Evolutionary conservation across 225 moss, liverwort and hornwort species (phyloP).

Genomic region (Marchantia paleacea): DNA sequence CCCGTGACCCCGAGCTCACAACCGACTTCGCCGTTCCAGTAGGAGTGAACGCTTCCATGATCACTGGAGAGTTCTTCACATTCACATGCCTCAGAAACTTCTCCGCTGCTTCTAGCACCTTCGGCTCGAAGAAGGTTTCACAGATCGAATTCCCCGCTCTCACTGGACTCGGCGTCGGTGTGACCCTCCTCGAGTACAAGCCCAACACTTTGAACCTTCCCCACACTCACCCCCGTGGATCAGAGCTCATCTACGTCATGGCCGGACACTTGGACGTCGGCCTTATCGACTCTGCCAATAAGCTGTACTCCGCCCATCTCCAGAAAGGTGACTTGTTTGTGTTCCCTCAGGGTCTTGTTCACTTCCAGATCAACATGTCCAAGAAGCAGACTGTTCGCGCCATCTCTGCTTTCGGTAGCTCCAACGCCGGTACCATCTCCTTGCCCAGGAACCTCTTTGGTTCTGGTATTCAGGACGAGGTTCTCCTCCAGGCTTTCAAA

Average conservation of each 20-base stretch:
- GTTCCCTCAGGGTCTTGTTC: constrained; percentile 26
- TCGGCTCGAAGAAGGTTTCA: constrained; percentile 8
- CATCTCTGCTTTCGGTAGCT: constrained; percentile 25
- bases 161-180: constrained; percentile 15
- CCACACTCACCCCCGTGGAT: constrained; percentile 34
- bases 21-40: constrained; percentile 26
- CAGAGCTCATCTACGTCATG: constrained; percentile 29
- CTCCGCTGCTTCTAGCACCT: neutral
- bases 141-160: constrained; percentile 13
- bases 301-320: constrained; percentile 28
- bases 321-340: constrained; percentile 29
- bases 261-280: constrained; percentile 23
- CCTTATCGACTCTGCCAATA: constrained; percentile 22
- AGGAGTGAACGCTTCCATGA: neutral
- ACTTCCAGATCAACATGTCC: constrained; percentile 26
- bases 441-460: constrained; percentile 20
- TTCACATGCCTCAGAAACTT: constrained; percentile 1
- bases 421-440: constrained; percentile 27
- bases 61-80: constrained; percentile 23
- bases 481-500: constrained; percentile 17
- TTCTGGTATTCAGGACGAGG: constrained; percentile 15
- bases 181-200: constrained; percentile 20
- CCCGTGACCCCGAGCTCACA: constrained; percentile 25
- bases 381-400: constrained; percentile 2
- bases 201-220: constrained; percentile 24